Conservation (phyloP, 2,329 filamentous ascomycete species). For the Alternaria ventricosa region DNA sequence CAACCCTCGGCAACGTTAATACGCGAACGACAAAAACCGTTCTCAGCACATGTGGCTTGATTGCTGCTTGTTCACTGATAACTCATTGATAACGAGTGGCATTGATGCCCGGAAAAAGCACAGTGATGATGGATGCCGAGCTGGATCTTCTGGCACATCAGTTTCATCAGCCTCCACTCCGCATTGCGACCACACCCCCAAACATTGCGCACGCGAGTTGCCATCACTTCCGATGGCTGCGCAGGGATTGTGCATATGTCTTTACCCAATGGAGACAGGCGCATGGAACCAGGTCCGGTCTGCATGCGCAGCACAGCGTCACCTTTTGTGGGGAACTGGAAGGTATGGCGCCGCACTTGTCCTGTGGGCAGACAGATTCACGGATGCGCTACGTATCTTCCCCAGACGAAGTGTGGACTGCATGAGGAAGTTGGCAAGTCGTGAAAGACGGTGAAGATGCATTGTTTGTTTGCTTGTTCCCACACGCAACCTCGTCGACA, state of each 20-base stretch:
- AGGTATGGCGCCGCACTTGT: slow-evolving; percentile 31
- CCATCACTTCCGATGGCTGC: slow-evolving; percentile 32
- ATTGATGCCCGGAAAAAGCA: neutral
- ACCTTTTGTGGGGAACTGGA: slow-evolving; percentile 44
- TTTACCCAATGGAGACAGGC: slow-evolving; percentile 25
- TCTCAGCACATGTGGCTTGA: neutral
- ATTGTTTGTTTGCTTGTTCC: slow-evolving; percentile 28
- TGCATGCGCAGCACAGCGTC: slow-evolving; percentile 38
- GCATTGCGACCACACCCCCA: slow-evolving; percentile 11
- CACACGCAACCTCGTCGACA: slow-evolving; percentile 4
- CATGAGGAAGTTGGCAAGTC: slow-evolving; percentile 29
- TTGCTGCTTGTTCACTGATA: neutral
- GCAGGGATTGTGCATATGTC: slow-evolving; percentile 27
- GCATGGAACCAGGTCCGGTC: slow-evolving; percentile 29
- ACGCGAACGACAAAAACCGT: slow-evolving; percentile 6
- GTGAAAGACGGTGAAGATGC: slow-evolving; percentile 26
- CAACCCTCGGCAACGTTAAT: slow-evolving; percentile 20
- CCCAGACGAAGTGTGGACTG: slow-evolving; percentile 31
- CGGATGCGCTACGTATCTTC: slow-evolving; percentile 39
- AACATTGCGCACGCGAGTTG: slow-evolving; percentile 44
- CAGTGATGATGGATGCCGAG: neutral
- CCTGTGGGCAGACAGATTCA: slow-evolving; percentile 27
- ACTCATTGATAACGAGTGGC: neutral
- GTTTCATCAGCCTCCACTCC: slow-evolving; percentile 36
- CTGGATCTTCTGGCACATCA: slow-evolving; percentile 24